Base-by-base conservation (phyloP, 2,329 filamentous ascomycete species). In the Lecanosticta acicola region DNA sequence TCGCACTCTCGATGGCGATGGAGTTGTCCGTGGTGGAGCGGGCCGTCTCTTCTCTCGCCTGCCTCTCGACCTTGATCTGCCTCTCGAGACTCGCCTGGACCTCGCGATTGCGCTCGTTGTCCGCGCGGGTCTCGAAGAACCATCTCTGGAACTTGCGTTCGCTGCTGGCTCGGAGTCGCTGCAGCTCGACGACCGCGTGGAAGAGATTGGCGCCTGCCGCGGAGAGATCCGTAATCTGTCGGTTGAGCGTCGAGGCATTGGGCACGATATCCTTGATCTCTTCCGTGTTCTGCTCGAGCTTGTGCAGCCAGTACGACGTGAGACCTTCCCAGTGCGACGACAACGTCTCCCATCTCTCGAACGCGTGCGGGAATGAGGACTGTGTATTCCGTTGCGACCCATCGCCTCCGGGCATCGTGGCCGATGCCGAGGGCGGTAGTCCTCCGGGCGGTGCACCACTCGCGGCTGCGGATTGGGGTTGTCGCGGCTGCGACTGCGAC, bases 271-370 rank as follows among this genome's bases (percentile, higher is more conserved):
- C 77, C 54, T 85, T 83, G 32, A 95, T 79, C 55, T 95, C 89
- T 43, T 89, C 83, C 20, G 86, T 85, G 63, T 95, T 95, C 64
- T 93, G 83, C 68, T 98, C 87, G 5, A 98, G 74, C 57, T 89
- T 83, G 38, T 88, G 85, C 54, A 98, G 93, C 91, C 93, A 98
- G 69, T 95, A 97, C 48, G 88, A 91, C 0, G 93, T 97, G 48
- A 98, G 76, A 3, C 93, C 93, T 66, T 98, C 93, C 93, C 93
- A 98, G 59, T 97, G 91, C 4, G 93, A 94, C 0, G 93, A 98
- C 2, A 98, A 71, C 0, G 87, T 91, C 65, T 98, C 93, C 93
- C 93, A 98, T 49, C 93, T 80, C 67, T 98, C 91, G 61, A 98
- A 98, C 0, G 93, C 93, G 68, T 97, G 93, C 0, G 93, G 93